Conservation (phyloP, 2,329 filamentous ascomycete genomes). For the Aspergillus awamori region DNA sequence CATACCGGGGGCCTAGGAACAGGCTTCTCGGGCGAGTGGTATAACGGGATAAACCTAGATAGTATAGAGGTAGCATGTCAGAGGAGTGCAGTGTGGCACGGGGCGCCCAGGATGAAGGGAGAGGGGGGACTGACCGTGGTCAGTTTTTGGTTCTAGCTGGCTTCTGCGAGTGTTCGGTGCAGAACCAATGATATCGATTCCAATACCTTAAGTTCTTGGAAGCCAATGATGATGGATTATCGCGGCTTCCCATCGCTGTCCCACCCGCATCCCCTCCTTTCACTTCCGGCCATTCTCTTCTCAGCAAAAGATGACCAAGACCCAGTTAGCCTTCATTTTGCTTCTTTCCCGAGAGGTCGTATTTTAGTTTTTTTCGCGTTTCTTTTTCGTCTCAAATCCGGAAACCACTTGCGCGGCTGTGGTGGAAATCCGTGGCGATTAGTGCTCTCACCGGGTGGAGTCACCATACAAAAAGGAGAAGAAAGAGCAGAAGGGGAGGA, state of each 20-base stretch:
- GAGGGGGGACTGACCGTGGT: neutral
- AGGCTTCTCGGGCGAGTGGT: neutral
- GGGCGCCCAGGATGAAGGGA: neutral
- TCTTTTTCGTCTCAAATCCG: constrained; percentile 12
- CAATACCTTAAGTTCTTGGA: neutral
- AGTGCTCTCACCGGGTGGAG: neutral
- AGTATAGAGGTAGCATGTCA: neutral
- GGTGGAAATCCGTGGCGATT: neutral
- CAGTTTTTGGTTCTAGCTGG: constrained; percentile 7
- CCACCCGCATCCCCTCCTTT: neutral
- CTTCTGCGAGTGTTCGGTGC: constrained; percentile 11
- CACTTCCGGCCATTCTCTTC: constrained; percentile 10
- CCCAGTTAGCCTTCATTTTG: neutral
- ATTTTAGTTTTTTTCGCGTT: constrained; percentile 3
- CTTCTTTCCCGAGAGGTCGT: neutral
- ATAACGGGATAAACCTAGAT: neutral
- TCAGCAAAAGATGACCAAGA: constrained; percentile 12
- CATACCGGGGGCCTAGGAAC: neutral
- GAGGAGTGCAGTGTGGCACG: neutral
- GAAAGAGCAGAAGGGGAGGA: neutral
- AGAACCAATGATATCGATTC: neutral
- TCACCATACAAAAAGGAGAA: neutral
- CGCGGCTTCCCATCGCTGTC: neutral
- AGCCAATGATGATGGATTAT: neutral
- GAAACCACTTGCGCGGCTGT: neutral